Conservation (phyloP, 768 basidiomycete species). For the Collybiopsis luxurians region DNA sequence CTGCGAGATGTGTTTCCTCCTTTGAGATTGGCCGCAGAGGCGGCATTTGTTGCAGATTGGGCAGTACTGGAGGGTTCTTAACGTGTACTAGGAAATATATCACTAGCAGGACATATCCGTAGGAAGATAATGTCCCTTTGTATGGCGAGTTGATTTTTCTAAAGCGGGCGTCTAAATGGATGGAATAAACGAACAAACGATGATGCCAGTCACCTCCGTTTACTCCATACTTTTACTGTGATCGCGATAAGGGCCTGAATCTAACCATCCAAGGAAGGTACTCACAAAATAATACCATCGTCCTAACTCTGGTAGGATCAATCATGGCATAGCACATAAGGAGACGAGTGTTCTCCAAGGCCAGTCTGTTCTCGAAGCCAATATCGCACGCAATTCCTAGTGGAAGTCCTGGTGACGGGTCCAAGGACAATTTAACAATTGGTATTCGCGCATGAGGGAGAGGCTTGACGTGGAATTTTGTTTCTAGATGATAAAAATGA, state of each 20-base stretch:
- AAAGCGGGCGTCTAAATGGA: background rate
- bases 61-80: conserved; percentile 94
- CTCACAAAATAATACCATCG: conserved; percentile 95
- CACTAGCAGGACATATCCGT: conserved; percentile 96
- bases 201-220: conserved; percentile 62
- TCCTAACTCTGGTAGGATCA: conserved; percentile 90
- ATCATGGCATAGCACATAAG: conserved; percentile 97
- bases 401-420: conserved; percentile 78
- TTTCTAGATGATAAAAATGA: conserved; percentile 50
- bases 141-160: conserved; percentile 99
- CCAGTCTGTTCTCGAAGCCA: conserved; percentile 96
- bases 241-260: background rate
- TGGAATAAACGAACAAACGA: background rate
- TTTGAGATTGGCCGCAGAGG: conserved; percentile 77
- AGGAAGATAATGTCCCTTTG: conserved; percentile 93
- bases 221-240: conserved; percentile 98
- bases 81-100: conserved; percentile 98
- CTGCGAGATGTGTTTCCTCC: conserved; percentile 81
- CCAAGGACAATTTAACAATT: conserved; percentile 94
- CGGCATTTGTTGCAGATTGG: conserved; percentile 94
- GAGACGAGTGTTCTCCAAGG: conserved; percentile 94
- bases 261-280: conserved; percentile 19
- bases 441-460: conserved; percentile 97
- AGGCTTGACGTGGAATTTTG: conserved; percentile 94
- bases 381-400: conserved; percentile 97